Conservation (phyloP, 2,329 filamentous ascomycete species). For the Stagonosporopsis cucurbitacearum region DNA sequence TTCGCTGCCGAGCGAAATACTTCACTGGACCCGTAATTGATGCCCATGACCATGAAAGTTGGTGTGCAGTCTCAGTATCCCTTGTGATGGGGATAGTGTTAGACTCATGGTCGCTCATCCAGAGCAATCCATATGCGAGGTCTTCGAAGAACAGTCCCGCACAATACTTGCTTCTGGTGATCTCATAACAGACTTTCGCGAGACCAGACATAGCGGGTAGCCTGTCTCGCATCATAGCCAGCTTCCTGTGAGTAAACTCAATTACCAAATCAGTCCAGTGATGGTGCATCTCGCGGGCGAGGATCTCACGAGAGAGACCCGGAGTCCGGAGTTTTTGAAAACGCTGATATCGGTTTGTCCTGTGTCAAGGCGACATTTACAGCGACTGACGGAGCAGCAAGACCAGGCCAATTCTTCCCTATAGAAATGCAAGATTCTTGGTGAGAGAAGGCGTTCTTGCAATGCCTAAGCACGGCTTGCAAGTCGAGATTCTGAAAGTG, state of each 20-base stretch:
- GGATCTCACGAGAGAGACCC: background rate
- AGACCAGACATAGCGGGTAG: background rate
- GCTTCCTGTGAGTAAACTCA: background rate
- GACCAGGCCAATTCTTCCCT: background rate
- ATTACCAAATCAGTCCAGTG: background rate
- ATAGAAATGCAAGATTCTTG: background rate
- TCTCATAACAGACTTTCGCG: background rate
- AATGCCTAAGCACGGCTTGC: background rate
- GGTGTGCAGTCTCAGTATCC: background rate
- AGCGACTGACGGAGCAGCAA: background rate
- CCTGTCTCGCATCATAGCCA: background rate
- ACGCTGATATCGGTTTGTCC: background rate
- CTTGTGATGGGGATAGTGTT: background rate
- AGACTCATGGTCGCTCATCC: background rate
- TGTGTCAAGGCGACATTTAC: background rate
- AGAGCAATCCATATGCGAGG: background rate
- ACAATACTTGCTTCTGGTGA: background rate
- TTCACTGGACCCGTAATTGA: background rate
- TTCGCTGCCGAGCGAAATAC: background rate
- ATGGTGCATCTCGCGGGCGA: background rate
- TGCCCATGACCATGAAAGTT: background rate
- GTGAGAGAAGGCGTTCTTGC: background rate
- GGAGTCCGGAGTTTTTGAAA: background rate
- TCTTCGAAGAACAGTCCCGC: background rate
- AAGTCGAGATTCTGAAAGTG: background rate